Evolutionary conservation across 2,329 filamentous ascomycete species (phyloP).

Genomic region (Fusarium sp.): DNA sequence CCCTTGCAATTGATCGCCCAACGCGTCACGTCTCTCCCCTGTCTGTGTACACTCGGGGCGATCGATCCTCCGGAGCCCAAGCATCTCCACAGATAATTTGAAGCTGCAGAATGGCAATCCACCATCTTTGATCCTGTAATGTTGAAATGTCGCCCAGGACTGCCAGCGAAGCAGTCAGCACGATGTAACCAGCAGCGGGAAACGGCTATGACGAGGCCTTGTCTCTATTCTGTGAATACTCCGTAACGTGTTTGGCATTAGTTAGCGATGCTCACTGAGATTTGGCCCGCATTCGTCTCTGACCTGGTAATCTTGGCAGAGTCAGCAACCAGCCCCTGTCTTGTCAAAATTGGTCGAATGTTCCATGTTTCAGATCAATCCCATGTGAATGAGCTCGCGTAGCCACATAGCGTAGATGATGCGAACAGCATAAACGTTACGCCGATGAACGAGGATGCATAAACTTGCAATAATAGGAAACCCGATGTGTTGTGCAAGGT

Average conservation of each 20-base stretch:
- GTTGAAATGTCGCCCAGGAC: constrained; percentile 5
- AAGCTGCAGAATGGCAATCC: constrained; percentile 23
- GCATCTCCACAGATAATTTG: constrained; percentile 35
- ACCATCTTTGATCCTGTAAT: constrained; percentile 26
- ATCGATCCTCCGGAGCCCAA: constrained; percentile 25
- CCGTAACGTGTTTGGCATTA: constrained; percentile 10
- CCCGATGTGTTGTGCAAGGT: not conserved
- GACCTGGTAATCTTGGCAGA: constrained; percentile 7
- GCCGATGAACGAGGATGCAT: not conserved
- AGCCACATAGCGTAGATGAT: not conserved
- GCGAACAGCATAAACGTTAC: not conserved
- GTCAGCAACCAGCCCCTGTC: not conserved
- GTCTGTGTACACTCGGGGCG: constrained; percentile 12
- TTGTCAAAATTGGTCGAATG: constrained; percentile 9
- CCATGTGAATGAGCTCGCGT: not conserved
- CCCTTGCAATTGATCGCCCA: constrained; percentile 28
- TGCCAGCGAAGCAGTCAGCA: not conserved
- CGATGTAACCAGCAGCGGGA: not conserved
- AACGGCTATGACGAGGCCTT: constrained; percentile 7
- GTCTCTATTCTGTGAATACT: not conserved
- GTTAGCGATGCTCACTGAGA: not conserved
- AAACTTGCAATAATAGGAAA: not conserved
- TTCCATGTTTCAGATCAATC: constrained; percentile 31
- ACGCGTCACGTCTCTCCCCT: constrained; percentile 29
- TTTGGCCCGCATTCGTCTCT: constrained; percentile 8